Base-by-base conservation (phyloP, 139 green algal genomes). In the Desmodesmus armatus region DNA sequence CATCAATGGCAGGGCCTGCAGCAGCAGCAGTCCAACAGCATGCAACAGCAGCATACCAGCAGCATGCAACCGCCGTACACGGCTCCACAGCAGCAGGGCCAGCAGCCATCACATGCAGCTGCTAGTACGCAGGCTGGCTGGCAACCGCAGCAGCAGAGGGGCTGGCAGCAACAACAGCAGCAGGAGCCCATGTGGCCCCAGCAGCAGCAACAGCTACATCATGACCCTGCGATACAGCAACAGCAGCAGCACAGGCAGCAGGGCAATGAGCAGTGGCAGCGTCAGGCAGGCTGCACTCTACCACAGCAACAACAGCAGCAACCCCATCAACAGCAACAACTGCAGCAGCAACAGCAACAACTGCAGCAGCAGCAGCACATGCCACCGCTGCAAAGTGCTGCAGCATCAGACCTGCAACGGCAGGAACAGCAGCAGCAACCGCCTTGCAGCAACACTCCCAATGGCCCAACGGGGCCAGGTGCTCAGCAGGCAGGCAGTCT, bases 81-180 rank as follows among this genome's bases (percentile, higher is more conserved):
- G 3, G 7, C 17, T 43, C 39, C 11, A 58, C 25, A 70, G 19
- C 53, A 47, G 15, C 55, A 41, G 19, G 31, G 33, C 15, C 33
- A 51, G 27, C 23, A 43, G 55, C 3, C 33, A 47, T 33, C 76
- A 53, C n/a, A 21, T 40, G 9, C 49, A 67, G 7, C 47, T 27
- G 43, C 41, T 33, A 62, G 43, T 25, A 69, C 47, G 27, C 17
- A 23, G 39, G 23, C 39, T 44, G 17, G 53, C 13, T 60, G 31
- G 49, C 41, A 80, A 65, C 73, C 63, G 43, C 73, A 80, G 73
- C 73, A 63, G 33, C 40, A 58, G 29, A n/a, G n/a, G n/a, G n/a
- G n/a, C n/a, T n/a, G n/a, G n/a, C n/a, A n/a, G n/a, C n/a, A n/a
- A n/a, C n/a, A n/a, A n/a, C n/a, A n/a, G n/a, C n/a, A n/a, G n/a